Percentiles rank a stretch among this genome's conserved stretches.
phyloP scores from a whole-genome alignment of 1,284 basidiomycete species.

The Irpex rosettiformis region DNA sequence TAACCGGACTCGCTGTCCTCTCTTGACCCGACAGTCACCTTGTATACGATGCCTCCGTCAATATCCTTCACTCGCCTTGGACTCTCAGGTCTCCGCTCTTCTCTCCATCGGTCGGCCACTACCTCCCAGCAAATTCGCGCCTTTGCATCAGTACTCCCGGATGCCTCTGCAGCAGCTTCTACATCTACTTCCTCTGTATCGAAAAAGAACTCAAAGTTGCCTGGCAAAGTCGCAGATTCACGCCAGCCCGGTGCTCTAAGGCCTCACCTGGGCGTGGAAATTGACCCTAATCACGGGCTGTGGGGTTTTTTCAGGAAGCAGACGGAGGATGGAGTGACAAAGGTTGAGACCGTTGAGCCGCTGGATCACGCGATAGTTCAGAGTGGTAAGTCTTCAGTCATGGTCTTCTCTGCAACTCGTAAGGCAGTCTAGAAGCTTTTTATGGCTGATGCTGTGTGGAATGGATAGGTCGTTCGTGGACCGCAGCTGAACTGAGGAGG shows the following conservation, averaged over 20 bases:
- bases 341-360: slow-evolving; percentile 43
- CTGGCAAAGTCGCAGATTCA: slow-evolving; percentile 11
- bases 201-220: neutral
- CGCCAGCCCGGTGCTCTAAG: slow-evolving; percentile 28
- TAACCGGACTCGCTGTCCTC: neutral
- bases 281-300: slow-evolving; percentile 63
- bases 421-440: neutral
- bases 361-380: slow-evolving; percentile 37
- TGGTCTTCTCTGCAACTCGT: slow-evolving; percentile 2
- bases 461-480: slow-evolving; percentile 77
- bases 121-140: slow-evolving; percentile 3
- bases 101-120: neutral
- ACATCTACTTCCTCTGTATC: neutral
- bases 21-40: neutral
- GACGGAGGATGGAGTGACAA: slow-evolving; percentile 33
- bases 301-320: slow-evolving; percentile 73
- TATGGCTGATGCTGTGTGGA: slow-evolving; percentile 18
- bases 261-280: slow-evolving; percentile 40
- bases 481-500: slow-evolving; percentile 76
- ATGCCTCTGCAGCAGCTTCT: slow-evolving; percentile 4
- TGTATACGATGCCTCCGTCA: neutral
- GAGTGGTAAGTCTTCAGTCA: slow-evolving; percentile 27
- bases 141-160: slow-evolving; percentile 13
- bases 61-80: neutral
- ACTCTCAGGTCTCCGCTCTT: neutral